Evolutionary conservation across 148 eudicot species (phyloP).

Genomic region (Arctostaphylos glauca): DNA sequence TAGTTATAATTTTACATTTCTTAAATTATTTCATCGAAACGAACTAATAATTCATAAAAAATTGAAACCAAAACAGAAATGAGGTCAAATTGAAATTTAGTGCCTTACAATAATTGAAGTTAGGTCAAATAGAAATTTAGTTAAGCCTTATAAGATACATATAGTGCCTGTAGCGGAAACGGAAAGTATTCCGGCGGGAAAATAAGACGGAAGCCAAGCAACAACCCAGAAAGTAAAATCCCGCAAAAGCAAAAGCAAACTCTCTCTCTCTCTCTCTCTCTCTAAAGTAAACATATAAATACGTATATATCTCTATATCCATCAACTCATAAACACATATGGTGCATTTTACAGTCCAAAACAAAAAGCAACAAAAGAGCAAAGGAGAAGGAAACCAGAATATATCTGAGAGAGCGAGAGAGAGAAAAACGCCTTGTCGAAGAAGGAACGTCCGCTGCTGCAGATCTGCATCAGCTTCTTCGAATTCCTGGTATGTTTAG

Average conservation of each 20-base stretch:
- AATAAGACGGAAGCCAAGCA: slow-evolving; percentile 13
- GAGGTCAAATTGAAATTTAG: no score
- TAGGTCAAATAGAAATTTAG: no score
- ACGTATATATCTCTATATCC: neutral
- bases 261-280: neutral
- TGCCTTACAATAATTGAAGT: neutral
- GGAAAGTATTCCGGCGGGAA: slow-evolving; percentile 13
- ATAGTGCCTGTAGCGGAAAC: neutral
- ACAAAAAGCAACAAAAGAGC: neutral
- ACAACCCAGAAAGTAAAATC: neutral
- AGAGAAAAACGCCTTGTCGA: neutral
- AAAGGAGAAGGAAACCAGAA: neutral
- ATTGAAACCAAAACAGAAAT: no score
- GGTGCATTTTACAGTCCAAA: neutral
- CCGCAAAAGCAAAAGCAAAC: neutral
- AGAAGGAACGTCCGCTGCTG: neutral
- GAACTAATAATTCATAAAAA: no score
- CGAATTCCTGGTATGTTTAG: neutral
- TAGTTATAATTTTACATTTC: no score
- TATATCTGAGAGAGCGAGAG: slow-evolving; percentile 10
- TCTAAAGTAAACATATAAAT: neutral
- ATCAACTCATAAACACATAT: neutral
- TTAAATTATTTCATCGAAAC: no score
- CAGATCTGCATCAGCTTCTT: neutral
- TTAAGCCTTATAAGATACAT: neutral